Conservation (phyloP, 768 basidiomycete species). For the Rhodotorula babjevae region DNA sequence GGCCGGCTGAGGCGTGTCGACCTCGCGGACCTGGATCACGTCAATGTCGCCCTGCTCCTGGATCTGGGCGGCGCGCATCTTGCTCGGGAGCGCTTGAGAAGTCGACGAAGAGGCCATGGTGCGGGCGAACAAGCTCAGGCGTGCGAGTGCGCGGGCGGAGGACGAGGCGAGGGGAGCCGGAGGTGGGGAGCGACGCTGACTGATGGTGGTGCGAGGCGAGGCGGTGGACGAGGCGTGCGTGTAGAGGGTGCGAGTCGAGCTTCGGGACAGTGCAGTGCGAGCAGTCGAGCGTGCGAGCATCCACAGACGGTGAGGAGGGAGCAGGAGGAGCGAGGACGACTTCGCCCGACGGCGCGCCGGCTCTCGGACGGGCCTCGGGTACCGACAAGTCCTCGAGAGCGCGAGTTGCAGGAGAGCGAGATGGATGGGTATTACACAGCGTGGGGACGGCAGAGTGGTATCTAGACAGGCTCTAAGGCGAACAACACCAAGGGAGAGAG, state of each 20-base stretch:
- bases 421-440: too few species aligned
- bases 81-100: slow-evolving; percentile 47
- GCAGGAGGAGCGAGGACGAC: not conserved
- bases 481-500: not conserved
- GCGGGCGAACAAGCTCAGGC: not conserved
- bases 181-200: not conserved
- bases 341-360: too few species aligned
- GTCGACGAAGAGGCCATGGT: not conserved
- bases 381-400: too few species aligned
- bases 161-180: not conserved
- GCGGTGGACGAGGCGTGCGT: too few species aligned
- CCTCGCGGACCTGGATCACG: slow-evolving; percentile 54
- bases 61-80: slow-evolving; percentile 68
- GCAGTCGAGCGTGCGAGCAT: too few species aligned
- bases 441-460: too few species aligned
- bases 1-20: slow-evolving; percentile 64
- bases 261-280: too few species aligned
- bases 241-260: too few species aligned
- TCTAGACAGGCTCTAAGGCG: too few species aligned
- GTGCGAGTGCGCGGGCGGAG: not conserved
- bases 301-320: too few species aligned
- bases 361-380: too few species aligned
- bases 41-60: slow-evolving; percentile 69
- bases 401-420: too few species aligned
- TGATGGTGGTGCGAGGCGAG: not conserved